Conservation (phyloP, 108 stramenopile genomes). For the Cylindrotheca closterium region DNA sequence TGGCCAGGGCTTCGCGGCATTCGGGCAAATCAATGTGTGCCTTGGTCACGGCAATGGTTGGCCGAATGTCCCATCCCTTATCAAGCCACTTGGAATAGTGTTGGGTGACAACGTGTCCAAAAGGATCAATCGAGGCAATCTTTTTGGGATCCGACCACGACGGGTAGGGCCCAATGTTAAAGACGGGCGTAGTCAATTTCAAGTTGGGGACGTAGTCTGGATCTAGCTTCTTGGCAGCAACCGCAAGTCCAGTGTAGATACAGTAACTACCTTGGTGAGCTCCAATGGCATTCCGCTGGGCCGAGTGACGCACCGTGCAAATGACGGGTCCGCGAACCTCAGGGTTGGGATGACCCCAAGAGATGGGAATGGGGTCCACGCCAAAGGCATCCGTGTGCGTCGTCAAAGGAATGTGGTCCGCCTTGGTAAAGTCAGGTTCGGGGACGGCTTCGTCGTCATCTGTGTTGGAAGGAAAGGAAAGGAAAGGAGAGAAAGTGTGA, state of each 20-base stretch:
- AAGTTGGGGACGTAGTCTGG: conserved; percentile 94
- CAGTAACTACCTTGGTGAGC: conserved; percentile 97
- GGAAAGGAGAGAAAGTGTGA: no score
- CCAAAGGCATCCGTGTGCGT: conserved; percentile 91
- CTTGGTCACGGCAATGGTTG: conserved; percentile 99
- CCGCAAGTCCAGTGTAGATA: conserved; percentile 96
- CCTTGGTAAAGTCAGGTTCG: conserved; percentile 43
- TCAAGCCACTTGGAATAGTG: conserved; percentile 85
- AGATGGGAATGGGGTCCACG: conserved; percentile 88
- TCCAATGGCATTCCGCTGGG: conserved; percentile 97
- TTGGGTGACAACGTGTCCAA: conserved; percentile 87
- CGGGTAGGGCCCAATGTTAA: conserved; percentile 92
- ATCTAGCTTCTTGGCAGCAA: conserved; percentile 93
- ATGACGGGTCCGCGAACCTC: conserved; percentile 90
- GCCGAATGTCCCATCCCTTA: conserved; percentile 98
- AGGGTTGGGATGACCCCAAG: conserved; percentile 92
- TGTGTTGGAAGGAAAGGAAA: neutral
- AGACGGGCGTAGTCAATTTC: conserved; percentile 88
- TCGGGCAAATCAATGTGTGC: conserved; percentile 98
- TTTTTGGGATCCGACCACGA: conserved; percentile 95
- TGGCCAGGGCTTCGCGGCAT: conserved; percentile 86
- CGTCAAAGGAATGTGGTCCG: conserved; percentile 87
- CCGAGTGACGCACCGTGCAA: conserved; percentile 89
- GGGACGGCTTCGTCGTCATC: conserved; percentile 15
- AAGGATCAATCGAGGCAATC: conserved; percentile 95